Conservation (phyloP, 208 protist genomes). For the Crithidia mellificae region DNA sequence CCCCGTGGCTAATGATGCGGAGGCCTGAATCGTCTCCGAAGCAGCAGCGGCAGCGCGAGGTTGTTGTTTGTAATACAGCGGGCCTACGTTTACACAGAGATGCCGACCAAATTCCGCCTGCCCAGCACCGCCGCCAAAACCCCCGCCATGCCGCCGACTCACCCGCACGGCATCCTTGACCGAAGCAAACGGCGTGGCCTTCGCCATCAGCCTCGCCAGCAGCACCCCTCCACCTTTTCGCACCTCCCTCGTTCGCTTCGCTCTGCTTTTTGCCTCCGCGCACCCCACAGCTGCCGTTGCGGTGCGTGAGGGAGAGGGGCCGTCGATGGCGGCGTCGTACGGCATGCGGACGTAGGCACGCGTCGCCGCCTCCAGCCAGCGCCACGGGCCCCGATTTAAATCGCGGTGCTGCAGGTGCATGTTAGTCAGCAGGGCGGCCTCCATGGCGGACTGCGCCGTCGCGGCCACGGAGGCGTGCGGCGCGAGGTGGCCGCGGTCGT, state of each 20-base stretch:
- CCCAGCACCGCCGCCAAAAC: neutral
- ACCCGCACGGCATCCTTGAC: neutral
- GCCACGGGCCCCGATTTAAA: slow-evolving; percentile 65
- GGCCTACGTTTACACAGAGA: slow-evolving; percentile 28
- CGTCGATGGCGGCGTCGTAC: neutral
- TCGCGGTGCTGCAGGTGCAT: slow-evolving; percentile 47
- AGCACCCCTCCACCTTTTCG: slow-evolving; percentile 5
- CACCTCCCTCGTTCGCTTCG: neutral
- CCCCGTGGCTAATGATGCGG: too few species aligned
- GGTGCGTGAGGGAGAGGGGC: too few species aligned
- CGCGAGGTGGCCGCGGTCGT: slow-evolving; percentile 72
- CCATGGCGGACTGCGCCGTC: slow-evolving; percentile 33
- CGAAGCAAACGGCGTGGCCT: slow-evolving; percentile 3
- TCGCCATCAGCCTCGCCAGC: slow-evolving; percentile 1
- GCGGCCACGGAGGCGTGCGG: slow-evolving; percentile 59
- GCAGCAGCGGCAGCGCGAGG: too few species aligned
- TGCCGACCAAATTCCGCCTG: neutral
- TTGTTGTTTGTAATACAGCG: slow-evolving; percentile 26
- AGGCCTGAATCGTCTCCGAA: too few species aligned
- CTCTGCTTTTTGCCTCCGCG: neutral
- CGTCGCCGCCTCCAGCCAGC: slow-evolving; percentile 45
- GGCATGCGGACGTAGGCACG: slow-evolving; percentile 43
- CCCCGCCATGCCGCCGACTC: neutral
- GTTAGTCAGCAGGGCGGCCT: slow-evolving; percentile 62
- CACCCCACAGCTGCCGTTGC: neutral